A percentile compares a stretch with the other conserved stretches of the same genome.
These are phyloP conservation scores for Arthromyces matolae DNA, from an alignment of 768 basidiomycete species.

Conservation along the genomic window DNA sequence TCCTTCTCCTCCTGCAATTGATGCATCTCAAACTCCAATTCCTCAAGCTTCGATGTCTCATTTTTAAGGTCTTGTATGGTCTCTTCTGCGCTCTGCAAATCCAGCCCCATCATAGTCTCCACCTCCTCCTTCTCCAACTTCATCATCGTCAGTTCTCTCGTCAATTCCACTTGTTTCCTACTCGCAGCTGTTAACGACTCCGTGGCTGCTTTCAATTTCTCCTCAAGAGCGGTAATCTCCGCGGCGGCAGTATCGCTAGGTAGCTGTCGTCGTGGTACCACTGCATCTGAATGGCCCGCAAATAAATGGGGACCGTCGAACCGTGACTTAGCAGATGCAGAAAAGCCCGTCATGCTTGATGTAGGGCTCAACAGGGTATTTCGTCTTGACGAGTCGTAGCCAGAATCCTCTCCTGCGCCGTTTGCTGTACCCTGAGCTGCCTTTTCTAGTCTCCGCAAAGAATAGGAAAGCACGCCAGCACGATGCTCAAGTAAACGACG, in stretches of 20 bases:
- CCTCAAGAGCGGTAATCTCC: slow-evolving; percentile 55
- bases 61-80: slow-evolving; percentile 54
- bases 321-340: slow-evolving; percentile 44
- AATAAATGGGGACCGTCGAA: slow-evolving; percentile 87
- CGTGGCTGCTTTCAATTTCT: slow-evolving; percentile 59
- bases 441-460: slow-evolving; percentile 65
- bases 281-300: slow-evolving; percentile 71
- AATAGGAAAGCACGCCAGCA: slow-evolving; percentile 73
- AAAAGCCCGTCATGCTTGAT: slow-evolving; percentile 40
- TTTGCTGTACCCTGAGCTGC: slow-evolving; percentile 25
- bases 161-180: slow-evolving; percentile 58
- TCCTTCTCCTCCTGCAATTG: slow-evolving; percentile 45
- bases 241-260: slow-evolving; percentile 40
- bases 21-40: slow-evolving; percentile 44
- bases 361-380: slow-evolving; percentile 50
- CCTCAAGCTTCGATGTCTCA: slow-evolving; percentile 50
- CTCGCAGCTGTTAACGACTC: slow-evolving; percentile 54
- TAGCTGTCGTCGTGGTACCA: slow-evolving; percentile 48
- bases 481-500: slow-evolving; percentile 75
- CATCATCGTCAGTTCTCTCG: slow-evolving; percentile 58
- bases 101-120: slow-evolving; percentile 61
- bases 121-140: slow-evolving; percentile 66
- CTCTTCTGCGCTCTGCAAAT: slow-evolving; percentile 65
- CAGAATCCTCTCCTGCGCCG: slow-evolving; percentile 41
- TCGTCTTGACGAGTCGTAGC: slow-evolving; percentile 49